Evolutionary conservation across 2,329 filamentous ascomycete species (phyloP), one percentile per base, ranked within the genome.

Genomic region (Chaetomium sp.): DNA sequence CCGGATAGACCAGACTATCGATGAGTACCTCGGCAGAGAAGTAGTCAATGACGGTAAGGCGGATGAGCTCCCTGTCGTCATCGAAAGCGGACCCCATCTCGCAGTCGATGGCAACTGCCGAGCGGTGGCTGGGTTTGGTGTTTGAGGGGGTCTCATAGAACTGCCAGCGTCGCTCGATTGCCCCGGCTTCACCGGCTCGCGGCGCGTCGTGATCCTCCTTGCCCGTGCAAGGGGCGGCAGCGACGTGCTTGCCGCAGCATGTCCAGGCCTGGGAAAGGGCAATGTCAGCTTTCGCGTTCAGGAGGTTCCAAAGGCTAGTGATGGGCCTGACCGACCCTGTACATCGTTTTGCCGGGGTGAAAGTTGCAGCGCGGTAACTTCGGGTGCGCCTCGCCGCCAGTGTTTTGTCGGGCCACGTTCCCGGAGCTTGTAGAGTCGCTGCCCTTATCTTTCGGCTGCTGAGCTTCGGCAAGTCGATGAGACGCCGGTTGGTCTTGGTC

Each of bases 21-120:
- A 83, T 64, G 1, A 83, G 71, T 9, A 76, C 61, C 11, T 72
- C 62, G 3, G 72, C 70, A 0, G 74, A 72, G 62, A 80, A 79
- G 61, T 77, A 79, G 62, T 81, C 79, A 33, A 82, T 62, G 2
- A 74, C 63, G 0, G 75, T 76, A 1, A 83, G 42, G 3, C 79
- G 77, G 55, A 83, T 79, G 6, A 82, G 66, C 58, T 81, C 78
- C 0, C 67, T 65, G 8, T 81, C 76, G 6, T 74, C 72, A 5
- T 67, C 67, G 7, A 62, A 59, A 1, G 74, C 68, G 0, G 69
- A 72, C 12, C 79, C 79, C 77, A 82, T 81, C 59, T 82, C 79
- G 59, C 79, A 82, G 58, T 81, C 78, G 3, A 83, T 52, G 19
- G 59, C 50, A 9, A 61, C 55, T 6, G 57, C 57, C 1, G 11